Percentiles rank a stretch among this genome's conserved stretches.
phyloP scores from a whole-genome alignment of 768 basidiomycete genomes.

The Boletus rubroflammeus region DNA sequence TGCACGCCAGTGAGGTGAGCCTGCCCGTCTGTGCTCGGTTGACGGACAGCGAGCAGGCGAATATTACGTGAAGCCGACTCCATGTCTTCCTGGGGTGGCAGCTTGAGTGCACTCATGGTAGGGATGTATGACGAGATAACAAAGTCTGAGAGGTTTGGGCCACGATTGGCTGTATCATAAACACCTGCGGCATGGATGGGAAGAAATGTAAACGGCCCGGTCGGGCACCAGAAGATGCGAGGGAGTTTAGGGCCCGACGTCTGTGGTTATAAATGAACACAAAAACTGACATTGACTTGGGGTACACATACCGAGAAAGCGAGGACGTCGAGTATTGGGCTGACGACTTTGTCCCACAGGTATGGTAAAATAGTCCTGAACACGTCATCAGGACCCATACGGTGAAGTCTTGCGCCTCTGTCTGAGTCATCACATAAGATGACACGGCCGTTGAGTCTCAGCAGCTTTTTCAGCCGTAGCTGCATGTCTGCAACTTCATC shows the following conservation, averaged over 20 bases:
- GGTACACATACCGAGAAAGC: background rate
- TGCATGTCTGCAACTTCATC: background rate
- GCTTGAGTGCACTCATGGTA: too few species aligned
- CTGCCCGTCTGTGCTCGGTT: too few species aligned
- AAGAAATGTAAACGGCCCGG: background rate
- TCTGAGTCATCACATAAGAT: background rate
- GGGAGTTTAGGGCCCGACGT: too few species aligned
- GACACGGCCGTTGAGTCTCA: background rate
- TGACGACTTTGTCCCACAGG: background rate
- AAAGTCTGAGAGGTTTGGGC: background rate
- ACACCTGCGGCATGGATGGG: background rate
- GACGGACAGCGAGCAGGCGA: slow-evolving; percentile 9
- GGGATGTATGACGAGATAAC: slow-evolving; percentile 24
- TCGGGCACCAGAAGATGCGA: too few species aligned
- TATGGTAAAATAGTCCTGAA: background rate
- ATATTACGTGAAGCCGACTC: background rate
- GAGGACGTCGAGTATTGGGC: too few species aligned
- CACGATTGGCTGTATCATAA: too few species aligned
- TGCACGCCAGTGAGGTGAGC: background rate
- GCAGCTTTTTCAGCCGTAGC: background rate
- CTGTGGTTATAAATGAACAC: background rate
- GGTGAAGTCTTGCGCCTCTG: background rate
- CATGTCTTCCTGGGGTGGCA: background rate
- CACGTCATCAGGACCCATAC: background rate
- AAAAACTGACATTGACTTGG: background rate